Percentiles rank a stretch among this genome's conserved stretches.
phyloP scores from a whole-genome alignment of 352 stramenopile species.

The Phytophthora rubi region DNA sequence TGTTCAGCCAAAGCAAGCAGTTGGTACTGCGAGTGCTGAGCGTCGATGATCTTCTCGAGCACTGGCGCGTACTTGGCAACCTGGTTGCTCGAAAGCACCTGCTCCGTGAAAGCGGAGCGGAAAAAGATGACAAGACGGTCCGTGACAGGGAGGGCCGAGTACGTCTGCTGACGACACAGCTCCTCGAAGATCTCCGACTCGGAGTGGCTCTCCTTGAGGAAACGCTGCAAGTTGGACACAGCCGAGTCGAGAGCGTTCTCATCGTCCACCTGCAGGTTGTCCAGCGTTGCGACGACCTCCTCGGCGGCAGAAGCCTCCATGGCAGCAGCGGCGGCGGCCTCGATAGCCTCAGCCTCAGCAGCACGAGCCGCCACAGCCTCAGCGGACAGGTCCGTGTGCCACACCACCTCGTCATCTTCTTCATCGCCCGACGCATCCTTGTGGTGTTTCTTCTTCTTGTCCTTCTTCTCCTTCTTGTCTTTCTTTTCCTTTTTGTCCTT shows the following conservation, averaged over 20 bases:
- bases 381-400: slow-evolving; percentile 86
- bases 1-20: slow-evolving; percentile 92
- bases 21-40: slow-evolving; percentile 92
- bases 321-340: slow-evolving; percentile 73
- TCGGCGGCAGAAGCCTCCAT: slow-evolving; percentile 66
- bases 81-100: slow-evolving; percentile 94
- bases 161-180: slow-evolving; percentile 94
- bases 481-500: slow-evolving; percentile 76
- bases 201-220: slow-evolving; percentile 57
- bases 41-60: slow-evolving; percentile 87
- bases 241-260: slow-evolving; percentile 84
- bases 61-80: slow-evolving; percentile 87
- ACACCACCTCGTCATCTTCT: slow-evolving; percentile 74
- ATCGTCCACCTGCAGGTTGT: slow-evolving; percentile 86
- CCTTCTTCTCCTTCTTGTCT: slow-evolving; percentile 75
- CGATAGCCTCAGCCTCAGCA: slow-evolving; percentile 82
- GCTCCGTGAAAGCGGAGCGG: slow-evolving; percentile 84
- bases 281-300: slow-evolving; percentile 71
- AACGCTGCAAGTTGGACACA: slow-evolving; percentile 71
- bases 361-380: slow-evolving; percentile 84
- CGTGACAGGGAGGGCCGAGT: slow-evolving; percentile 88
- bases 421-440: slow-evolving; percentile 83
- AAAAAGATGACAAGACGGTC: slow-evolving; percentile 96
- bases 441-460: slow-evolving; percentile 87
- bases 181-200: slow-evolving; percentile 83